Conservation (phyloP, 2,329 filamentous ascomycete genomes). For the Talaromyces sp. region DNA sequence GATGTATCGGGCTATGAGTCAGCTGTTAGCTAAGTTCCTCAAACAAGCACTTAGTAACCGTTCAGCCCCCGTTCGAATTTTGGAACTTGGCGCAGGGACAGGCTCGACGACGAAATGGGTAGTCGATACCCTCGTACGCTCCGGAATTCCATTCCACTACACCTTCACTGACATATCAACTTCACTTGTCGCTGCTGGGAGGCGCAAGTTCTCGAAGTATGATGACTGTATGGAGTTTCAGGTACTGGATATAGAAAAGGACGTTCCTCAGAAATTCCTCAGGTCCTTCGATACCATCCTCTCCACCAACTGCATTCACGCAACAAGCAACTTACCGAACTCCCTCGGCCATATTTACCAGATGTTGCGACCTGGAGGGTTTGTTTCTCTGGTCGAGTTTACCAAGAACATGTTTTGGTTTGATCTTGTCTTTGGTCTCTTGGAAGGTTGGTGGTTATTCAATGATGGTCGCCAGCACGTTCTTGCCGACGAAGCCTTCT, state of each 20-base stretch:
- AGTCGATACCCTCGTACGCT: not conserved
- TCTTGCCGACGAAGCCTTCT: constrained; percentile 17
- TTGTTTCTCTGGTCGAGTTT: constrained; percentile 32
- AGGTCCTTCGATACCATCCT: not conserved
- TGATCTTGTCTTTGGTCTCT: constrained; percentile 37
- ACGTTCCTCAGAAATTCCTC: not conserved
- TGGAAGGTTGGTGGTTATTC: constrained; percentile 43
- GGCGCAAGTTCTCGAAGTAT: not conserved
- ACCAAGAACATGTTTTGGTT: constrained; percentile 29
- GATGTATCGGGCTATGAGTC: not conserved
- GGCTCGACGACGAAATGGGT: not conserved
- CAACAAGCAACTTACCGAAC: not conserved
- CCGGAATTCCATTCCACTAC: not conserved
- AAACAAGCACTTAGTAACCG: not conserved
- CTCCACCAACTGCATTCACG: constrained; percentile 1
- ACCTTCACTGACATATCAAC: constrained; percentile 8
- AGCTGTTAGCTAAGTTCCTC: not conserved
- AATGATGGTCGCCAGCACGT: constrained; percentile 32
- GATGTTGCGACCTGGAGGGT: constrained; percentile 24
- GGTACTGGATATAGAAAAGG: constrained; percentile 1
- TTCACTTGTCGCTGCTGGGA: not conserved
- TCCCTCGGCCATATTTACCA: not conserved
- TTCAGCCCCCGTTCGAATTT: not conserved
- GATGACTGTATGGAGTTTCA: not conserved
- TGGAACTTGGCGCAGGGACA: constrained; percentile 5